Base-by-base conservation (phyloP, 345 rosid species). In the Euphorbia lathyris region DNA sequence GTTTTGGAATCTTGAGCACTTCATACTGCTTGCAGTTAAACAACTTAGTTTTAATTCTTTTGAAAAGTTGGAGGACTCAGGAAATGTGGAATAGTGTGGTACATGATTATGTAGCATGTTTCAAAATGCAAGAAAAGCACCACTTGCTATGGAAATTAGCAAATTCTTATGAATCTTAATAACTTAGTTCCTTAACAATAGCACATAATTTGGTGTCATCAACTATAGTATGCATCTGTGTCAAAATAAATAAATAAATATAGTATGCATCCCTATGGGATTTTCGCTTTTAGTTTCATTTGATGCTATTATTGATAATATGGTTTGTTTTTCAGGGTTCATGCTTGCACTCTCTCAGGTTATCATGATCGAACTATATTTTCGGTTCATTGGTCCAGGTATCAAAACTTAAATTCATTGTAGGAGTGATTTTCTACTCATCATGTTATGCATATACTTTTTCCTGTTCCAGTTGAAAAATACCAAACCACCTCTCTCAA, bases 381-480 rank as follows among this genome's bases (percentile, higher is more conserved):
- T 84, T 92, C 99, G 73, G 88, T 87, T 85, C 85, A 91, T 67
- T 91, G 97, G 97, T 95, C 97, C 85, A 92, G 99, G 99, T 92
- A 88, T 63, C 63, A 2, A 73, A 36, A 23, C 22, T 36, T 42
- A 23, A 48, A 6, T 60, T 53, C 12, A 55, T 66, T 73, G 16
- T 32, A 55, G 27, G 9, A 43, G 19, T 60, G 45, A 40, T 20
- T 57, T 68, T 40, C 25, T 12, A 5, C 38, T 59, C 45, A 69
- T 66, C 30, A 38, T 20, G 63, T 47, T 65, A 29, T 9, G 4
- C 38, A 10, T 30, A 23, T 26, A 20, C 43, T 58, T 22, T 25
- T 5, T 59, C 50, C 7, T 59, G 17, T 34, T 70, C 22, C 25
- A 27, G 58, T 58, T 26, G 7, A n/a, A 51, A n/a, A n/a, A 2